These are phyloP conservation scores for Fusarium anthophilum DNA, from an alignment of 2,329 filamentous ascomycete species.

Conservation along the genomic window DNA sequence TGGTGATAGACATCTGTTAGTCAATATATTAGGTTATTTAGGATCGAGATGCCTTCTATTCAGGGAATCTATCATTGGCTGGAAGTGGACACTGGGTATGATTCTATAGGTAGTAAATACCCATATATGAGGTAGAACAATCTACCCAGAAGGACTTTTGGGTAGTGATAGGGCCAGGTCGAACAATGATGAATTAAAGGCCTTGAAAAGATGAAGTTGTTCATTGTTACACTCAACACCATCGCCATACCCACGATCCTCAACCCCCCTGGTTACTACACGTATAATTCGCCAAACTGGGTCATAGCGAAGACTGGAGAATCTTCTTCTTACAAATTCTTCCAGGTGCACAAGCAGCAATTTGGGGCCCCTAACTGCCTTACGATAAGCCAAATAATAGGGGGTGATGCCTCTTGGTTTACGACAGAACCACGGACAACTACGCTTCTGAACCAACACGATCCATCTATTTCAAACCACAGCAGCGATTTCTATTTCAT, in stretches of 20 bases:
- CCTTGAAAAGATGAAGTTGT: background rate
- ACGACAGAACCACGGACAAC: background rate
- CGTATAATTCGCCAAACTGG: background rate
- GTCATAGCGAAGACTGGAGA: background rate
- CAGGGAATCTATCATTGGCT: background rate
- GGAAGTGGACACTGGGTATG: background rate
- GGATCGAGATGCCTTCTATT: background rate
- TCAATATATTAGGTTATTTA: too few relatives aligned
- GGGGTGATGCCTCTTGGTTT: background rate
- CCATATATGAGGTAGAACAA: too few relatives aligned
- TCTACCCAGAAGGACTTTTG: too few relatives aligned
- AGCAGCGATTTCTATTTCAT: background rate
- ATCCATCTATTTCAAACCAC: background rate
- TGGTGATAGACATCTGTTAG: fast-evolving
- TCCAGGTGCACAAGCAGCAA: background rate
- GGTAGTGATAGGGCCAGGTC: background rate
- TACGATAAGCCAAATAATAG: background rate
- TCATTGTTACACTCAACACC: background rate
- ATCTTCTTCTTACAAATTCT: background rate
- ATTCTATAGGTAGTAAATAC: background rate
- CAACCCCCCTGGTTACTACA: background rate
- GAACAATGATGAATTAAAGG: background rate
- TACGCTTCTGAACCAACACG: background rate
- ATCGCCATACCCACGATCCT: background rate
- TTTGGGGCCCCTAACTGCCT: background rate